Evolutionary conservation across 176 grass and related monocot species (phyloP).

Genomic region (Phoenix dactylifera): DNA sequence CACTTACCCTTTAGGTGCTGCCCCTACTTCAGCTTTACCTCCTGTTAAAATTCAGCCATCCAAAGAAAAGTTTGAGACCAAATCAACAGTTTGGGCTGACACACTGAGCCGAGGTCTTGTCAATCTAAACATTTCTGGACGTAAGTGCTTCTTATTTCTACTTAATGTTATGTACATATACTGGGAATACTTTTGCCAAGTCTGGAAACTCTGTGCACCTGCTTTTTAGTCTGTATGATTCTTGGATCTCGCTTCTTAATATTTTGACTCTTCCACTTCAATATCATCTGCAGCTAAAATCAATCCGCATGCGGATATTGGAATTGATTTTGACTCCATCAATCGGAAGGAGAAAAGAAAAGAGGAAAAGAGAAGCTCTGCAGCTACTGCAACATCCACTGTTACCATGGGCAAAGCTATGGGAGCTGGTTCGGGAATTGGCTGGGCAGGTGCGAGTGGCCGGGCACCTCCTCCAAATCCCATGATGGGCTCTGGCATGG

Average conservation of each 20-base stretch:
- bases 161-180: too few relatives aligned
- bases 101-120: slow-evolving; percentile 82
- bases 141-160: slow-evolving; percentile 30
- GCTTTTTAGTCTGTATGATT: too few relatives aligned
- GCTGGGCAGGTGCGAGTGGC: slow-evolving; percentile 39
- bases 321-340: slow-evolving; percentile 94
- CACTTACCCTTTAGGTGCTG: too few relatives aligned
- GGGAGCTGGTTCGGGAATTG: slow-evolving; percentile 77
- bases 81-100: slow-evolving; percentile 81
- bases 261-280: too few relatives aligned
- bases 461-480: slow-evolving; percentile 44
- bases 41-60: slow-evolving; percentile 35
- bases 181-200: too few relatives aligned
- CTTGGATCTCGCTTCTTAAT: too few relatives aligned
- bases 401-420: slow-evolving; percentile 90
- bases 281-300: slow-evolving; percentile 46
- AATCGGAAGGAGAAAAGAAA: slow-evolving; percentile 89
- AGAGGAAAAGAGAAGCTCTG: slow-evolving; percentile 63
- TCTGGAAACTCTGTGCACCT: too few relatives aligned
- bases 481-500: slow-evolving; percentile 36
- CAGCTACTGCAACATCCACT: slow-evolving; percentile 50
- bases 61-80: slow-evolving; percentile 24
- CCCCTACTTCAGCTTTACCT: slow-evolving; percentile 34
- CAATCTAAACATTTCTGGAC: slow-evolving; percentile 58
- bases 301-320: slow-evolving; percentile 91